Evolutionary conservation across 208 protist species (phyloP).

Genomic region (Trypanosoma lewisi): DNA sequence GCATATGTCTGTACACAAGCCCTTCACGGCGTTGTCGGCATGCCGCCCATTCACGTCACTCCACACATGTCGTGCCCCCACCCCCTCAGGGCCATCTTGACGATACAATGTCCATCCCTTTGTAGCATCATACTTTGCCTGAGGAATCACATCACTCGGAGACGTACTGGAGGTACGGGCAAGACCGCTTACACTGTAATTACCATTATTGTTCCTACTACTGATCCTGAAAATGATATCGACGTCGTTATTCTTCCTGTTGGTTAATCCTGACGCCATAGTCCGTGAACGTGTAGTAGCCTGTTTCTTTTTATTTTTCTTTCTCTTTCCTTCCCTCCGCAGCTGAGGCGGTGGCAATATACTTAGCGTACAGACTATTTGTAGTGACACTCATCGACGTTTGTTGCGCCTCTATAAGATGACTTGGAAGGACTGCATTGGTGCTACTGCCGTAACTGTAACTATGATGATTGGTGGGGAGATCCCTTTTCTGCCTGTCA

Average conservation of each 20-base stretch:
- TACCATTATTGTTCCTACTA: background rate
- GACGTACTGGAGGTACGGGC: background rate
- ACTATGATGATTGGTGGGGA: background rate
- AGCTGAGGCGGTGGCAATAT: constrained; percentile 27
- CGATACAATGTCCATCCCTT: constrained; percentile 57
- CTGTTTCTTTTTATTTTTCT: constrained; percentile 1
- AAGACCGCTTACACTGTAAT: background rate
- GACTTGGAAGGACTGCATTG: background rate
- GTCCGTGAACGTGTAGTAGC: no score
- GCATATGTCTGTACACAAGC: constrained; percentile 67
- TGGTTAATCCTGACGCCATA: no score
- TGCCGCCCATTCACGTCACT: constrained; percentile 30
- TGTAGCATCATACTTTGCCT: constrained; percentile 31
- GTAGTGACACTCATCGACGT: background rate
- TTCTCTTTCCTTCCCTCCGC: background rate
- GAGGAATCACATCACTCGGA: constrained; percentile 9
- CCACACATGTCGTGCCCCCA: constrained; percentile 54
- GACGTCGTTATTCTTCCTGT: background rate
- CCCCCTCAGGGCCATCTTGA: constrained; percentile 47
- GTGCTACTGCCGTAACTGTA: background rate
- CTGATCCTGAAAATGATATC: background rate
- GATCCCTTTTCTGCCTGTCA: background rate
- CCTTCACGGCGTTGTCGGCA: constrained; percentile 40
- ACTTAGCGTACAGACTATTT: constrained; percentile 35
- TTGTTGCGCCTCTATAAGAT: background rate